A percentile compares a stretch with the other conserved stretches of the same genome.
These are phyloP conservation scores for Fusarium kyushuense DNA, from an alignment of 2,329 filamentous ascomycete species.

Conservation along the genomic window DNA sequence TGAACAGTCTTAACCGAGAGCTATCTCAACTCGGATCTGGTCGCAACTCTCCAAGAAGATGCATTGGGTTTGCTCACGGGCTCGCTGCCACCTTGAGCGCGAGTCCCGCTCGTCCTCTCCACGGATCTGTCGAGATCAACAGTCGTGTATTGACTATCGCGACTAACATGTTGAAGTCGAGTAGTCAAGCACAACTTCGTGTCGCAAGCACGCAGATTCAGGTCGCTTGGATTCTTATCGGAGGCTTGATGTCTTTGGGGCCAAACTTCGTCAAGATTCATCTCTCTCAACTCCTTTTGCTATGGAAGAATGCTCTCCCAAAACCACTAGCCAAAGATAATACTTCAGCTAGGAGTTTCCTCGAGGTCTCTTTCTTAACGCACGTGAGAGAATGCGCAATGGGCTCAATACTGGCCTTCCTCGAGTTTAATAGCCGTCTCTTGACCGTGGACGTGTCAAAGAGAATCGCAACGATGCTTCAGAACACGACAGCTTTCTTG, in stretches of 20 bases:
- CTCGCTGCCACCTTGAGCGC: conserved; percentile 91
- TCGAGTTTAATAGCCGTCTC: conserved; percentile 92
- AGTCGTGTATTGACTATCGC: conserved; percentile 91
- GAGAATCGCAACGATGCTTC: conserved; percentile 91
- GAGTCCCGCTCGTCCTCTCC: conserved; percentile 86
- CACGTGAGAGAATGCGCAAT: conserved; percentile 96
- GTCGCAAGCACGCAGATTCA: conserved; percentile 96
- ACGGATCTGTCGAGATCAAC: conserved; percentile 96
- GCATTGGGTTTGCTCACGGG: conserved; percentile 91
- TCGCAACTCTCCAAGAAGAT: conserved; percentile 83
- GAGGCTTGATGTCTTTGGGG: conserved; percentile 94
- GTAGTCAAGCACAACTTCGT: conserved; percentile 88
- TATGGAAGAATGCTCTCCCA: conserved; percentile 98
- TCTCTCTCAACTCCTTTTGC: conserved; percentile 87
- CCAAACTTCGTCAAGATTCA: conserved; percentile 99
- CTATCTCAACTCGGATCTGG: conserved; percentile 80
- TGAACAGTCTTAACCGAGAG: conserved; percentile 94
- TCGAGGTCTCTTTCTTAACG: conserved; percentile 92
- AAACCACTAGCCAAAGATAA: conserved; percentile 96
- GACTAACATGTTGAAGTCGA: conserved; percentile 91
- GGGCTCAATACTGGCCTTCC: conserved; percentile 89
- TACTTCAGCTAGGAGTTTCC: conserved; percentile 81
- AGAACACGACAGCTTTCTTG: conserved; percentile 93
- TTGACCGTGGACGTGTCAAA: conserved; percentile 95
- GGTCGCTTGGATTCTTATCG: conserved; percentile 97